Evolutionary conservation across 306 rosid genomes (phyloP), one percentile per base, ranked within the genome.

Genomic region (Elaeagnus macrophylla): DNA sequence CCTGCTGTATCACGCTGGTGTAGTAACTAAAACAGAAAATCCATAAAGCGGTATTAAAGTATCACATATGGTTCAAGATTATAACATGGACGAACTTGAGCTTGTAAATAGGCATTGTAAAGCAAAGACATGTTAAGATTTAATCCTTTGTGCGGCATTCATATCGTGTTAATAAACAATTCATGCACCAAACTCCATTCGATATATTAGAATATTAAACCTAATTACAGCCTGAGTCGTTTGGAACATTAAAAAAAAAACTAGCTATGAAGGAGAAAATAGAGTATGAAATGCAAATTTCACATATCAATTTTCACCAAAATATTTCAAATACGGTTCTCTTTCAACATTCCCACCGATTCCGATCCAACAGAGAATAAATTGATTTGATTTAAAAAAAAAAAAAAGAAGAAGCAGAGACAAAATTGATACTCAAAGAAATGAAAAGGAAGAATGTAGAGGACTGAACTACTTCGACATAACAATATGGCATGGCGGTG

Each of bases 401-500:
- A 25, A 25, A 44, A 51, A 51, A 61, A 62, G 8, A 32, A 43
- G 36, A 61, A 62, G 8, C 37, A 43, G 36, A 64, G 12, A 44
- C 54, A 12, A 38, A 37, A 37, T 38, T 14, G 10, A 37, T 19
- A 54, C 9, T 13, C 46, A 53, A n/a, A n/a, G 37, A 35, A 12
- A 1, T 8, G 15, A 47, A 39, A 8, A 12, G 8, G 25, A 9
- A 37, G 39, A 39, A 10, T 18, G 0, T 3, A 47, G 59, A 5
- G 16, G 59, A 37, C 60, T 37, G 46, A 0, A 8, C 48, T 84
- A 78, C 97, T 38, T 44, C 67, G 53, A 66, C 74, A 57, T 1
- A 75, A 50, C 54, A 75, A 62, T 17, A 71, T 17, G 68, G 61
- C 45, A 14, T 53, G 56, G 61, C 87, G 76, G 72, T 36, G 94